These are phyloP conservation scores for Deakozyma indianensis DNA, from an alignment of 805 yeast genomes.

Conservation along the genomic window DNA sequence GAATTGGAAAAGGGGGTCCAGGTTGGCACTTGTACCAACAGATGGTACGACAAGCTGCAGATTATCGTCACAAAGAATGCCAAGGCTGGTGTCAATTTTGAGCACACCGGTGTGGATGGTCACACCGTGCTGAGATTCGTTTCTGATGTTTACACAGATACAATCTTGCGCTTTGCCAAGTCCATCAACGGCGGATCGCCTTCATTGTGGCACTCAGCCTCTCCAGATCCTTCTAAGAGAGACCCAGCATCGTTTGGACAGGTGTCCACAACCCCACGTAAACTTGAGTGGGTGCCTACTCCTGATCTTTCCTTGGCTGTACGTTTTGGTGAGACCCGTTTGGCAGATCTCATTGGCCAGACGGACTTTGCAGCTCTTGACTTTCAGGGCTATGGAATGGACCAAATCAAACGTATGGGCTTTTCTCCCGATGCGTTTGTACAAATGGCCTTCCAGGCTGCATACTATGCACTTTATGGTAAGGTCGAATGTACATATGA, in stretches of 20 bases:
- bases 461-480: conserved; percentile 84
- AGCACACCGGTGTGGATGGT: conserved; percentile 87
- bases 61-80: conserved; percentile 78
- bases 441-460: conserved; percentile 88
- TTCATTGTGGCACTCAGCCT: conserved; percentile 45
- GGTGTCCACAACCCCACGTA: conserved; percentile 57
- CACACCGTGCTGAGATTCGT: conserved; percentile 84
- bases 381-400: conserved; percentile 52
- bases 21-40: conserved; percentile 83
- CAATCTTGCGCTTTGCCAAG: conserved; percentile 74
- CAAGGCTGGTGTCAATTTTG: conserved; percentile 86
- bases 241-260: conserved; percentile 30
- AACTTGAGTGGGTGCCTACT: conserved; percentile 77
- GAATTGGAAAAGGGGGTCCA: conserved; percentile 73
- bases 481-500: conserved; percentile 89
- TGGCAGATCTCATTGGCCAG: conserved; percentile 76
- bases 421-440: conserved; percentile 89
- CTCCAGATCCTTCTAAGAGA: conserved; percentile 33
- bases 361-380: conserved; percentile 76
- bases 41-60: conserved; percentile 92
- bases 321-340: conserved; percentile 81
- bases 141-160: conserved; percentile 81
- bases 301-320: conserved; percentile 63
- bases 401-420: conserved; percentile 67
- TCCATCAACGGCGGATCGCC: conserved; percentile 67